Percentiles rank a stretch among this genome's conserved stretches.
These are phyloP conservation scores for Talaromyces sp. DNA, from an alignment of 2,329 filamentous ascomycete genomes.

Conservation along the genomic window DNA sequence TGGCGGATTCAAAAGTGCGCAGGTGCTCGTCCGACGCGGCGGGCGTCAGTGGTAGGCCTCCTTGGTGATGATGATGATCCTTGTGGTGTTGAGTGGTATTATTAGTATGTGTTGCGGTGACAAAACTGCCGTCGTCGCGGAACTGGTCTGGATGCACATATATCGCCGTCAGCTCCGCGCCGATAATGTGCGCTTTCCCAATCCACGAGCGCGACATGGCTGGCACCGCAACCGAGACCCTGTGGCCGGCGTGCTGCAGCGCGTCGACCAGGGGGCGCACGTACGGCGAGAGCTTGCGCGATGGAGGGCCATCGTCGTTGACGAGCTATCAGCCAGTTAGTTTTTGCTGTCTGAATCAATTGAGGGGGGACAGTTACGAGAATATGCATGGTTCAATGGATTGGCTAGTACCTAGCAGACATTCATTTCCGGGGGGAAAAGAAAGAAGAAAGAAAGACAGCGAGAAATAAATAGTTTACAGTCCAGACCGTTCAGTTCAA, in stretches of 20 bases:
- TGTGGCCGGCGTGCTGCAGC: slow-evolving; percentile 67
- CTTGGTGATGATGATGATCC: not conserved
- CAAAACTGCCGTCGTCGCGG: slow-evolving; percentile 44
- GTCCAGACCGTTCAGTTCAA: not conserved
- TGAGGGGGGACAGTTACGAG: not conserved
- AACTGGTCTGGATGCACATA: slow-evolving; percentile 65
- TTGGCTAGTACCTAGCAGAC: not conserved
- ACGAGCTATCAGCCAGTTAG: slow-evolving; percentile 25
- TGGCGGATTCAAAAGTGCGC: not conserved
- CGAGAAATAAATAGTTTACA: not conserved
- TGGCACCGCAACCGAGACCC: slow-evolving; percentile 80
- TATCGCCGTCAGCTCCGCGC: slow-evolving; percentile 69
- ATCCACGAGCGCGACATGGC: slow-evolving; percentile 91
- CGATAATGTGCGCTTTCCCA: slow-evolving; percentile 90
- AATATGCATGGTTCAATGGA: slow-evolving; percentile 8
- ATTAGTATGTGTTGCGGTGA: slow-evolving; percentile 31
- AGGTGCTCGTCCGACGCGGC: slow-evolving; percentile 6
- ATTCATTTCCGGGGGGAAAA: not conserved
- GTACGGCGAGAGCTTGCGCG: slow-evolving; percentile 66
- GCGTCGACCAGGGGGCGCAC: slow-evolving; percentile 64
- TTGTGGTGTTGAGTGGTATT: not conserved
- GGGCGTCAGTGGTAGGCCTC: slow-evolving; percentile 2
- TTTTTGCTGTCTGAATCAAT: not conserved
- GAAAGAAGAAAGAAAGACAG: not conserved
- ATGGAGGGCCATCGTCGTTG: slow-evolving; percentile 75